Base-by-base conservation (phyloP, 2,329 filamentous ascomycete species). In the Phialophora tarda region DNA sequence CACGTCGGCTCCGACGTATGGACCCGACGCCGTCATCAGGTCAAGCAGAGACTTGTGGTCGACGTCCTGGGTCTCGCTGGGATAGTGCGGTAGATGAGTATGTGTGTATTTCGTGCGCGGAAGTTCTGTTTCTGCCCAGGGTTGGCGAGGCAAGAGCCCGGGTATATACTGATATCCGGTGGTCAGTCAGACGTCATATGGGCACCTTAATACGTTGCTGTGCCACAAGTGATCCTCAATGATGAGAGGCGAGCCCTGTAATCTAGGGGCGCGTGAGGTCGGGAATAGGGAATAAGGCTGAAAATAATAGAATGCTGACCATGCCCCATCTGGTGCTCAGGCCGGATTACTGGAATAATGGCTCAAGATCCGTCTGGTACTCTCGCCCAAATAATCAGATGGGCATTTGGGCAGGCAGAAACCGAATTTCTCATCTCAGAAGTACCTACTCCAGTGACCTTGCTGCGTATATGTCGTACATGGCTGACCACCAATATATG, bases 231-330 rank as follows among this genome's bases (percentile, higher is more conserved):
- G 58, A 41, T 54, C 32, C 32, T 48, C 30, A 8, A 21, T 48
- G 59, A 21, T 61, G 59, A 61, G 59, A 51, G 59, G 48, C 48
- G 47, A 54, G 58, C 23, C 30, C n/a, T 28, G 34, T 24, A 14
- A 26, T 14, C 48, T 30, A 26, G 48, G 14, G 4, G 28, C 23
- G 10, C 23, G 48, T 30, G 28, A 55, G 26, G 51, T 26, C 6
- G 23, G 24, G 30, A 38, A 51, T 47, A 21, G 21, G 21, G 24
- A 2, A 53, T 26, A 61, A 44, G 59, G 59, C 59, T 54, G 48
- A 51, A 54, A 41, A 44, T 54, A 61, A 61, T 12, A 61, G 21
- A 44, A 53, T 61, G 59, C 59, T 61, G 59, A 61, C 59, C 30
- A 54, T 54, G 21, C 21, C 48, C 48, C 59, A 38, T 61, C 21